Evolutionary conservation across 2,329 filamentous ascomycete species (phyloP), one percentile per base, ranked within the genome.

Genomic region (Diplocarpon mali): DNA sequence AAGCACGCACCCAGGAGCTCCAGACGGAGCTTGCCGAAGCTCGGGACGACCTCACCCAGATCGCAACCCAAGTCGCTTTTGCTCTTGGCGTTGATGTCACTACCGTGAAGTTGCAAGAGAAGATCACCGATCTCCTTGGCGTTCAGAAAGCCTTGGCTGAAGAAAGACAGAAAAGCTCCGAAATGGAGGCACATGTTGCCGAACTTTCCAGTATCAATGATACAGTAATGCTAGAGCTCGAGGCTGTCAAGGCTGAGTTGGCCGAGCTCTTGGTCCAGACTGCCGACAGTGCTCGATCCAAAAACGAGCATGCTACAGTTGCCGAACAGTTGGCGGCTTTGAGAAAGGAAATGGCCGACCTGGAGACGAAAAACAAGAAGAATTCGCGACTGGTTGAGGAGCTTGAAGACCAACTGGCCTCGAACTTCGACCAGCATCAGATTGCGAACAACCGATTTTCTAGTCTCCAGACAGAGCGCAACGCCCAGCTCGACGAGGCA

Each of bases 371-470:
- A 66, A 94, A 93, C 70, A 82, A 87, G 69, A 95, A 94, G 73
- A 93, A 92, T 64, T 84, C 85, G 35, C 80, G 87, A 16, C 71
- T 98, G 11, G 86, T 98, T 8, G 87, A 96, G 62, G 90, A 98
- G 66, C 79, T 98, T 5, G 92, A 98, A 65, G 90, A 96, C 57
- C 92, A 98, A 64, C 78, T 98, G 43, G 89, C 90, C 60, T 86
- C 76, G 62, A 95, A 92, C 67, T 98, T 88, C 65, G 92, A 98
- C 60, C 85, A 95, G 62, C 88, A 90, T 48, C 86, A 95, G 60
- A 71, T 78, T 48, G 80, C 82, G 11, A 88, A 78, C 63, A 94
- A 95, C 67, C 80, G 90, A 43, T 69, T 96, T 42, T 95, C 89
- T 42, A 81, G 84, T 38, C 71, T 90, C 39, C 82, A 88, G 60